phyloP scores from a whole-genome alignment of 2,329 filamentous ascomycete genomes.

The Alternaria triticimaculans region DNA sequence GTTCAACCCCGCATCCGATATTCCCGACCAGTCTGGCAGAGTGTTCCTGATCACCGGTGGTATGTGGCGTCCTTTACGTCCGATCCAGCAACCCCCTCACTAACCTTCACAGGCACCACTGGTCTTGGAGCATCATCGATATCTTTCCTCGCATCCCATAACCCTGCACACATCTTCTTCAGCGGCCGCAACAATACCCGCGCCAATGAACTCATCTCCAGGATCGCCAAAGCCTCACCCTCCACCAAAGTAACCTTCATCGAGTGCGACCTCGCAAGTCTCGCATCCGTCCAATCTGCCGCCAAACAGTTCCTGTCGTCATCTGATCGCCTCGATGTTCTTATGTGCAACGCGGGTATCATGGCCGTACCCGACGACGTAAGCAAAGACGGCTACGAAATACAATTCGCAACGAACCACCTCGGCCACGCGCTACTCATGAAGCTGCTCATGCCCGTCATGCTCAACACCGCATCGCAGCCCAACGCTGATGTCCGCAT shows the following conservation, averaged over 20 bases:
- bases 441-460: conserved; percentile 52
- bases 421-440: conserved; percentile 58
- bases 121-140: conserved; percentile 57
- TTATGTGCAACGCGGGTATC: conserved; percentile 57
- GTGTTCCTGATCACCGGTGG: conserved; percentile 22
- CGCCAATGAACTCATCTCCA: conserved; percentile 48
- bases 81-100: background rate
- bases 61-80: background rate
- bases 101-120: conserved; percentile 46
- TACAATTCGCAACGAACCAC: conserved; percentile 60
- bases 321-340: conserved; percentile 51
- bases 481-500: conserved; percentile 55
- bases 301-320: conserved; percentile 32
- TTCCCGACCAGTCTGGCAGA: conserved; percentile 11
- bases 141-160: conserved; percentile 52
- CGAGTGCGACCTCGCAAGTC: conserved; percentile 6
- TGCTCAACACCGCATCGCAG: conserved; percentile 51
- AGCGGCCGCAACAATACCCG: conserved; percentile 52
- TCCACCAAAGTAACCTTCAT: conserved; percentile 35
- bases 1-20: conserved; percentile 11
- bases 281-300: conserved; percentile 7
- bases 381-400: conserved; percentile 58
- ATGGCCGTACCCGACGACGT: conserved; percentile 44
- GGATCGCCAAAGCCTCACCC: conserved; percentile 51
- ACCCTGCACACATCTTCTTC: conserved; percentile 55